Evolutionary conservation across 768 basidiomycete species (phyloP).

Genomic region (Symmetrospora coprosmae): DNA sequence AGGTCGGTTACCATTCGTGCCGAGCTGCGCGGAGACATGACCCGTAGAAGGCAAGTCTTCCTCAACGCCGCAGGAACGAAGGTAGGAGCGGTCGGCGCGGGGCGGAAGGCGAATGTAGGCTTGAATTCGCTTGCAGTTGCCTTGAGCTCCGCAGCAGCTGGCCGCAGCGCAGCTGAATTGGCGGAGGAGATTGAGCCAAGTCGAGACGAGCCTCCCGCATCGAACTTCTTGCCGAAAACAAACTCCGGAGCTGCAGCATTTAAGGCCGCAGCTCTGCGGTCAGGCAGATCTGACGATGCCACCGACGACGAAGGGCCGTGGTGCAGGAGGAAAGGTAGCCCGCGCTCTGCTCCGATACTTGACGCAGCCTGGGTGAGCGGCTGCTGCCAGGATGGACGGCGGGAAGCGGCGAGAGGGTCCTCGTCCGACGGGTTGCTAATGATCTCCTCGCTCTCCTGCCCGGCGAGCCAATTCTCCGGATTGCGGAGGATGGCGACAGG

Average conservation of each 20-base stretch:
- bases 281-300: neutral
- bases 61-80: neutral
- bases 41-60: neutral
- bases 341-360: too few relatives aligned
- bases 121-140: neutral
- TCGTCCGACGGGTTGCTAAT: conserved; percentile 9
- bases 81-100: neutral
- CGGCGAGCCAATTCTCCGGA: conserved; percentile 8
- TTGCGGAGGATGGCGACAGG: neutral
- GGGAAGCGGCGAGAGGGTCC: neutral
- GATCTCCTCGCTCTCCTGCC: neutral
- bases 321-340: neutral
- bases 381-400: neutral
- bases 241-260: neutral
- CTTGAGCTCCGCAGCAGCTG: neutral
- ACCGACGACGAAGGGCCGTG: neutral
- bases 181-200: neutral
- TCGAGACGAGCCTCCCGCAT: neutral
- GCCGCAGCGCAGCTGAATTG: neutral
- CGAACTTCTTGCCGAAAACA: neutral
- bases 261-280: neutral
- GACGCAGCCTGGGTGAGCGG: neutral
- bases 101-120: neutral
- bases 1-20: neutral
- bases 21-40: neutral